Base-by-base conservation (phyloP, 305 asterid genomes). In the Nicotiana rustica region DNA sequence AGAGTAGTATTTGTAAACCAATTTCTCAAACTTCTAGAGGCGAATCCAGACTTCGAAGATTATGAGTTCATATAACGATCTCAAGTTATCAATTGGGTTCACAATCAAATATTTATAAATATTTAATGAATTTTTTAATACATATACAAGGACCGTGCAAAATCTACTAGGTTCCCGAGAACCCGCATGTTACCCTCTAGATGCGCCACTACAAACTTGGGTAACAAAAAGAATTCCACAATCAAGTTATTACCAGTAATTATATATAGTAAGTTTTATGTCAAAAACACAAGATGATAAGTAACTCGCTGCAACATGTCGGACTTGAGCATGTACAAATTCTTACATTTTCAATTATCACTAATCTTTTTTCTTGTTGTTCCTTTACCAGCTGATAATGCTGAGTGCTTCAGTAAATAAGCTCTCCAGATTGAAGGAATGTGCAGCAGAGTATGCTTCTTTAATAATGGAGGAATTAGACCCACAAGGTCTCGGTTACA, bases 401-500 rank as follows among this genome's bases (percentile, higher is more conserved):
- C 82, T 95, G 88, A 93, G 99, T 86, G 99, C 97, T 71, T 91
- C 97, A 3, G 97, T 97, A 67, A 95, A 95, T 91, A 95, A 92
- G 86, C 84, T 95, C 89, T 92, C 95, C 66, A 86, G 86, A 84
- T 83, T 93, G 90, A 93, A 92, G 86, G 97, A 93, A 91, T 94
- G 92, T 86, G 99, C 97, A 14, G 91, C 87, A 83, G 99, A 95
- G 70, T 95, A 93, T 68, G 97, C 99, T 19, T 89, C 85, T 84
- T 88, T 95, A 66, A 92, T 95, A 83, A 95, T 95, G 98, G 99
- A 95, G 89, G 98, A 95, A 88, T 89, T 93, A 77, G 99, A 95
- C 88, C 97, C 94, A 17, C 95, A 95, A 70, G 82, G 86, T 66
- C 90, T 92, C 52, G 97, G 97, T 14, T 95, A 93, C 87, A 93